Conservation (phyloP, 1,284 basidiomycete species). For the Moesziomyces antarcticus region DNA sequence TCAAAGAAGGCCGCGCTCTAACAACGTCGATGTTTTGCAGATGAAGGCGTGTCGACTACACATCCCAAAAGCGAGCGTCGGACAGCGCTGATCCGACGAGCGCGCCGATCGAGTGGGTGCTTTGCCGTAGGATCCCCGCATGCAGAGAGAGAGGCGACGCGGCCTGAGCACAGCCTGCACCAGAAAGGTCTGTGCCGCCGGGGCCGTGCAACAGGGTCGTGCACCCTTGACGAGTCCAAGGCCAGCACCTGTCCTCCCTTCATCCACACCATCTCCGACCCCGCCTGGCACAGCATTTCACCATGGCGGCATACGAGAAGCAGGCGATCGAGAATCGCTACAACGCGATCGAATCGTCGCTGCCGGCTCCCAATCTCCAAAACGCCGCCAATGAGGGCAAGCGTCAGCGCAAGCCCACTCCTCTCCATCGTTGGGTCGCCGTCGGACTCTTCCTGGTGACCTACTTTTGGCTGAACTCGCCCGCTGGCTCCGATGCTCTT, state of each 20-base stretch:
- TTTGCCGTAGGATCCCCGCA: background rate
- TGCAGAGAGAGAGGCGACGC: background rate
- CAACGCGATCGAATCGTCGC: constrained; percentile 26
- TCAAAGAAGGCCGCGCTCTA: background rate
- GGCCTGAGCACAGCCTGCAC: background rate
- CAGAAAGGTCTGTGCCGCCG: too few species aligned
- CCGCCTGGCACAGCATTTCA: background rate
- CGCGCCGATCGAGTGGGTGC: background rate
- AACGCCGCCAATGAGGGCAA: constrained; percentile 1
- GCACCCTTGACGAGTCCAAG: background rate
- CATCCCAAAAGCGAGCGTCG: background rate
- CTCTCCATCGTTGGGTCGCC: constrained; percentile 19
- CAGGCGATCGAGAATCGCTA: constrained; percentile 26
- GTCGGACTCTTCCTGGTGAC: constrained; percentile 6
- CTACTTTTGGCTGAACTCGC: constrained; percentile 28
- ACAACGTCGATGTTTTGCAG: background rate
- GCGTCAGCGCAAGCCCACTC: constrained; percentile 23
- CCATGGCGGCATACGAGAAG: constrained; percentile 27
- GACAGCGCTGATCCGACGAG: background rate
- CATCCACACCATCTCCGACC: background rate
- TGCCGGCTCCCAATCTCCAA: constrained; percentile 20
- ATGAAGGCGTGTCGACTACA: background rate
- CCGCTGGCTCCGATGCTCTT: constrained; percentile 9
- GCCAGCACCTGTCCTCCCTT: background rate
- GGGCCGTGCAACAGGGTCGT: too few species aligned